phyloP scores from a whole-genome alignment of 495 filamentous ascomycete genomes.

The Hypomontagnella monticulosa region DNA sequence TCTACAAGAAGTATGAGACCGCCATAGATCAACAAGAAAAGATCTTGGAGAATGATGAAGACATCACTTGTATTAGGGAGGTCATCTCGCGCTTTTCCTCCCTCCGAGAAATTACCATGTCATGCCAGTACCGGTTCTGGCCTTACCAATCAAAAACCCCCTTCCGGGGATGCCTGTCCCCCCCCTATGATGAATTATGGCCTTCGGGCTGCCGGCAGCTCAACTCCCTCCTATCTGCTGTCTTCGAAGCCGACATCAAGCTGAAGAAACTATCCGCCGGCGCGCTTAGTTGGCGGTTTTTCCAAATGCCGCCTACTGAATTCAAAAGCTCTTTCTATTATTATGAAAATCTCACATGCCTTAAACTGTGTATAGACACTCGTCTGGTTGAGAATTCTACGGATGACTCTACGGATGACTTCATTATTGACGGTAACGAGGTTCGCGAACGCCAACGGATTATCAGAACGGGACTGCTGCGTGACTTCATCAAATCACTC shows the following conservation, averaged over 20 bases:
- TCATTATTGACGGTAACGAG: not conserved
- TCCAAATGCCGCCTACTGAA: constrained; percentile 23
- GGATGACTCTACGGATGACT: not conserved
- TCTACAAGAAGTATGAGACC: constrained; percentile 21
- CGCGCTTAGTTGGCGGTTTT: constrained; percentile 16
- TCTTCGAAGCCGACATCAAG: constrained; percentile 14
- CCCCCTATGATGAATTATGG: not conserved
- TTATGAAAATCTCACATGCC: constrained; percentile 22
- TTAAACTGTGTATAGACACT: constrained; percentile 27
- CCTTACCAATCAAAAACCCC: not conserved
- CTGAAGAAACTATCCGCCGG: constrained; percentile 20
- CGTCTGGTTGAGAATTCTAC: not conserved
- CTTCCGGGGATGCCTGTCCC: constrained; percentile 2
- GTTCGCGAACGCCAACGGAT: constrained; percentile 12
- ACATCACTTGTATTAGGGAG: constrained; percentile 26
- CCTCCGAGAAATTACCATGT: constrained; percentile 23
- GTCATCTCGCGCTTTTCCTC: constrained; percentile 18
- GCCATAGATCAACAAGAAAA: constrained; percentile 13
- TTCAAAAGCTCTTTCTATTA: constrained; percentile 9
- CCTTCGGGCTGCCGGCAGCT: constrained; percentile 19
- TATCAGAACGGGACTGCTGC: constrained; percentile 21
- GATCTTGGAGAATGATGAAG: constrained; percentile 7
- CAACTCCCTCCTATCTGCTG: constrained; percentile 22
- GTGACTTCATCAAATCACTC: constrained; percentile 28
- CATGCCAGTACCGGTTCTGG: constrained; percentile 6